Base-by-base conservation (phyloP, 345 rosid species). In the Citrus cavaleriei region DNA sequence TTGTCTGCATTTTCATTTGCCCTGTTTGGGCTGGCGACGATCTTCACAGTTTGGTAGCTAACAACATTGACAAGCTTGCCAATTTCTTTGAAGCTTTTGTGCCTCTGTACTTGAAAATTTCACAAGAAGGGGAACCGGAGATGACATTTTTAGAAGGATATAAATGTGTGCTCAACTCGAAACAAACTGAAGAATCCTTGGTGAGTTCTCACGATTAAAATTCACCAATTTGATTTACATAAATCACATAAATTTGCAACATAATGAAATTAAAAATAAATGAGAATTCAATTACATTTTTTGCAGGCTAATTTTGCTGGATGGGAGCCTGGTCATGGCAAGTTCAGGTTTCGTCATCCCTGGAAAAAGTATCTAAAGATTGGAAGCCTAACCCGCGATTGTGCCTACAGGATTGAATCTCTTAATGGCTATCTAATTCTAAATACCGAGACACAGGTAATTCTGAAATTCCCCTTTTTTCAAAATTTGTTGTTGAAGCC, bases 291-390 rank as follows among this genome's bases (percentile, higher is more conserved):
- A 2, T 19, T 7, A 3, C 55, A 37, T 54, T 67, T 54, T 76
- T 5, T 9, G 51, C 82, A 80, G 89, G 84, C 87, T n/a, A 79
- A 83, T 57, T 85, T 81, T 75, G 87, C 88, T 3, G 57, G 78
- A 24, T 87, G 88, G 88, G 88, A 87, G 25, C 88, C 90, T 19
- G 24, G 78, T 14, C 90, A 83, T 40, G 88, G 87, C 7, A 51
- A 79, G 61, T 87, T 87, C 80, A 61, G 69, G 35, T 85, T 81
- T 76, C 65, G 84, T 5, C 88, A 87, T 80, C 90, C 90, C 2
- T 85, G 90, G 88, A 81, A 87, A 61, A 77, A 74, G 18, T 87
- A 87, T 69, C 62, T 83, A 5, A 68, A 81, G 66, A 30, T 85
- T 71, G 90, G 81, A 37, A 51, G 77, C 49, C 37, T 78, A 73